These are phyloP conservation scores for Alloascoidea hylecoeti DNA, from an alignment of 805 yeast genomes.

Conservation along the genomic window DNA sequence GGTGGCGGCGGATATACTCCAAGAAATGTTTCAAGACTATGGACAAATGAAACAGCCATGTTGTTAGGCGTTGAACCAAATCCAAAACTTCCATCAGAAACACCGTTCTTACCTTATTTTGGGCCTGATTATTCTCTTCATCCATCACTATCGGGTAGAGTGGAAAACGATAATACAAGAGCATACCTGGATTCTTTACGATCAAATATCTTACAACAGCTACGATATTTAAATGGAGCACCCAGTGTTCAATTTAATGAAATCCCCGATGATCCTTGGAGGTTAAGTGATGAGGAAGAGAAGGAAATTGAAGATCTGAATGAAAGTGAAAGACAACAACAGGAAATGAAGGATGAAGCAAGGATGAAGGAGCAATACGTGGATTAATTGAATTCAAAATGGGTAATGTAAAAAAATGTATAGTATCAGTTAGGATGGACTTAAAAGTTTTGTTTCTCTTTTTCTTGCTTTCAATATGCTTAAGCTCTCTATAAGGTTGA, in stretches of 20 bases:
- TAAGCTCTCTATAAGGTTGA: no score
- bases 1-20: constrained; percentile 99
- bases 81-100: constrained; percentile 53
- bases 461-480: no score
- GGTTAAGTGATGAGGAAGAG: constrained; percentile 22
- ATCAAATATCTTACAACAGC: constrained; percentile 64
- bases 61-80: constrained; percentile 69
- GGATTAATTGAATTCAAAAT: no score
- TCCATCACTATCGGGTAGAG: constrained; percentile 64
- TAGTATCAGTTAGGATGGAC: no score
- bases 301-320: constrained; percentile 16
- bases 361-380: background rate
- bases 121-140: constrained; percentile 87
- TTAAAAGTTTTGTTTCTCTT: no score
- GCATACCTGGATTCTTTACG: constrained; percentile 72
- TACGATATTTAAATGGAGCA: constrained; percentile 74
- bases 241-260: constrained; percentile 91
- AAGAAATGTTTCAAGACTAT: constrained; percentile 88
- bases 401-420: no score
- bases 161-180: constrained; percentile 77
- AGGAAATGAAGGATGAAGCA: background rate
- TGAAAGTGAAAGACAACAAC: constrained; percentile 8
- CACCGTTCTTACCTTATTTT: constrained; percentile 73
- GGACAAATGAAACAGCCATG: constrained; percentile 90
- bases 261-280: constrained; percentile 55